Conservation (phyloP, 1,284 basidiomycete species). For the Ganoderma resinaceum region DNA sequence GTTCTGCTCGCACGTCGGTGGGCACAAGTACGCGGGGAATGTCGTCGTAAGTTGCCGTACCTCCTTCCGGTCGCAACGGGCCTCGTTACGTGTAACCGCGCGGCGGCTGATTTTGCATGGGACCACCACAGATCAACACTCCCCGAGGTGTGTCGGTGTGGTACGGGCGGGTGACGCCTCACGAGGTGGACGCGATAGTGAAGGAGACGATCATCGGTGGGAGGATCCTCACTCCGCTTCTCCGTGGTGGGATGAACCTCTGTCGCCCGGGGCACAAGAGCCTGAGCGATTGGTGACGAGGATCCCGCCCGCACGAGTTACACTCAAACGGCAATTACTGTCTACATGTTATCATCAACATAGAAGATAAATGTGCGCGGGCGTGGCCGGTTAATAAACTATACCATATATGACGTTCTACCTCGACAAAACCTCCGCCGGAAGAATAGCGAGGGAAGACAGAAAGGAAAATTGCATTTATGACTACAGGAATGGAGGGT, state of each 20-base stretch:
- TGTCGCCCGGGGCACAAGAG: conserved; percentile 67
- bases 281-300: conserved; percentile 74
- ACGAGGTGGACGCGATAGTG: conserved; percentile 88
- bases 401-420: not conserved
- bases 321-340: not conserved
- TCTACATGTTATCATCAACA: not conserved
- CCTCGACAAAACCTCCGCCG: not conserved
- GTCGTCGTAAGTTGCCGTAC: conserved; percentile 70
- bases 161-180: conserved; percentile 93
- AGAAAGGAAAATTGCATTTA: not conserved
- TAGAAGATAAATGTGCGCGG: not conserved
- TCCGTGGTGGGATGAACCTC: conserved; percentile 85
- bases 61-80: not conserved
- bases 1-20: conserved; percentile 88
- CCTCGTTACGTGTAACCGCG: not conserved
- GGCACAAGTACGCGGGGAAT: conserved; percentile 92
- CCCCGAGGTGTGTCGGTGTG: conserved; percentile 86
- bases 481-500: conserved; percentile 16
- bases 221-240: conserved; percentile 80
- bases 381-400: not conserved
- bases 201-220: conserved; percentile 87
- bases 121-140: conserved; percentile 72
- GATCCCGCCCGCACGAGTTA: conserved; percentile 5
- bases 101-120: not conserved
- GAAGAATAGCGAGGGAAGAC: not conserved